Evolutionary conservation across 345 rosid genomes (phyloP).

Genomic region (Lumnitzera littorea): DNA sequence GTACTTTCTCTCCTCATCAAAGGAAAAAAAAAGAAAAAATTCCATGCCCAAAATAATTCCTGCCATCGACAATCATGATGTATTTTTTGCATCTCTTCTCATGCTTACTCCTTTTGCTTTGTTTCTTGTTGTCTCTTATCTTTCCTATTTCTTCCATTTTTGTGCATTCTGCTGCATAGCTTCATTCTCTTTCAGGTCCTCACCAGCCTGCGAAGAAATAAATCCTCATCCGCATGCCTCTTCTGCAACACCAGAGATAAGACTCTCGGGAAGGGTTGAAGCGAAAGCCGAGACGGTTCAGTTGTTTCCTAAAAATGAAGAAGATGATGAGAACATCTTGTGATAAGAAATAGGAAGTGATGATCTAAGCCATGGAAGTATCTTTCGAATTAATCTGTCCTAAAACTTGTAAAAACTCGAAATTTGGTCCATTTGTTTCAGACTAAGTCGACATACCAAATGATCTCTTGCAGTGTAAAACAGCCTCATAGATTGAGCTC

Average conservation of each 20-base stretch:
- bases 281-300: no score
- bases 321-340: no score
- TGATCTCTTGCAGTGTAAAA: conserved; percentile 94
- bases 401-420: no score
- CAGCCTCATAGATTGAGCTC: conserved; percentile 88
- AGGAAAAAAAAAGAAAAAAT: not conserved
- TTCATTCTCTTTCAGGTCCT: not conserved
- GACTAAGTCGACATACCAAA: conserved; percentile 30
- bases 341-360: no score
- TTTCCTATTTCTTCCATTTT: not conserved
- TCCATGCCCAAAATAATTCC: not conserved
- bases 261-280: no score
- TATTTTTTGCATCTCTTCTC: not conserved
- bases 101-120: not conserved
- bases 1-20: not conserved
- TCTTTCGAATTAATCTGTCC: no score
- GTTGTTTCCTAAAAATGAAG: no score
- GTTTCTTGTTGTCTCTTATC: not conserved
- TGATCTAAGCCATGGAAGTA: no score
- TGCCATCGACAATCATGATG: not conserved
- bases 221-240: no score
- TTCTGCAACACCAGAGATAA: no score
- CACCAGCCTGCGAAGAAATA: no score
- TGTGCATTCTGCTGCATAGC: not conserved
- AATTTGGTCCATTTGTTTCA: not conserved